These are phyloP conservation scores for Eutrema yunnanense DNA, from an alignment of 345 rosid genomes.

Conservation along the genomic window DNA sequence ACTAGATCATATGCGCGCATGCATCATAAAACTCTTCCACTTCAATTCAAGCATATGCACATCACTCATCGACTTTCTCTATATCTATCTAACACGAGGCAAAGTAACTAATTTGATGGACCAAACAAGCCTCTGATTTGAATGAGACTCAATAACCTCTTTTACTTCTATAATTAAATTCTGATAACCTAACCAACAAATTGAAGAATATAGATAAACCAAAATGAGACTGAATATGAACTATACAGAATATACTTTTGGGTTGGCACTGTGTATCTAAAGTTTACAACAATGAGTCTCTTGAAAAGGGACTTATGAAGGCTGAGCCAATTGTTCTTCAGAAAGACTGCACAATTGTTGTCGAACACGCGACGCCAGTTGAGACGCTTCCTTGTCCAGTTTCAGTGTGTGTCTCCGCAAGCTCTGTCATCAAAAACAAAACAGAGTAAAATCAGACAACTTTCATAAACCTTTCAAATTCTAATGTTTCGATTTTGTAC, in stretches of 20 bases:
- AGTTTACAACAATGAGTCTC: slow-evolving; percentile 15
- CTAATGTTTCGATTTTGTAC: slow-evolving; percentile 32
- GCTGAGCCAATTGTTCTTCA: slow-evolving; percentile 41
- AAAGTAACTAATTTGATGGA: not conserved
- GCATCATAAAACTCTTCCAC: too few relatives aligned
- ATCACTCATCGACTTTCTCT: too few relatives aligned
- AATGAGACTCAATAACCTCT: not conserved
- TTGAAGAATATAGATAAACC: not conserved
- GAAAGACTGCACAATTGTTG: slow-evolving; percentile 43
- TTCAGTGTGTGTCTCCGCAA: slow-evolving; percentile 46
- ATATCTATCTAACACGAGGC: not conserved
- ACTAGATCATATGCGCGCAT: too few relatives aligned
- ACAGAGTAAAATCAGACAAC: not conserved
- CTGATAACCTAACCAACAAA: not conserved
- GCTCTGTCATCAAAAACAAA: slow-evolving; percentile 45
- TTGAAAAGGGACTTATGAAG: not conserved
- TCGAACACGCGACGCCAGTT: slow-evolving; percentile 47
- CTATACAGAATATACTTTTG: slow-evolving; percentile 22
- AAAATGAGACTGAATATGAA: slow-evolving; percentile 5
- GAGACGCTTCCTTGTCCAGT: slow-evolving; percentile 52
- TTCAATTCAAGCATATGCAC: too few relatives aligned
- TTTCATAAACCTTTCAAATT: not conserved
- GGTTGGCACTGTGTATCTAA: slow-evolving; percentile 6
- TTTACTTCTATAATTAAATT: not conserved
- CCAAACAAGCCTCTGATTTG: not conserved